These are phyloP conservation scores for Daldinia vernicosa DNA, from an alignment of 495 filamentous ascomycete genomes.

Conservation along the genomic window DNA sequence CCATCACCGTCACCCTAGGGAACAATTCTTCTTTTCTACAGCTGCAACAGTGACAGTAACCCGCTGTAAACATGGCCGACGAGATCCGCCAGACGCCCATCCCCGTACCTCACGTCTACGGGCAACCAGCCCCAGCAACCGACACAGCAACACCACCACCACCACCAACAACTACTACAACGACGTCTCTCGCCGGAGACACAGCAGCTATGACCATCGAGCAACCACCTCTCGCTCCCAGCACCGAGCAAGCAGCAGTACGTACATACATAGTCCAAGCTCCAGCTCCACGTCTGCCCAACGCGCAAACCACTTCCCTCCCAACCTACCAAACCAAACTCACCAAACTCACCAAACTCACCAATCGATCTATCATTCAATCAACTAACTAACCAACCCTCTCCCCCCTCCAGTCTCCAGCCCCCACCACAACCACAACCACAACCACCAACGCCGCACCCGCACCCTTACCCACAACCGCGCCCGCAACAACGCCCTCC, in stretches of 20 bases:
- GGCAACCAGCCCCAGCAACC: conserved; percentile 33
- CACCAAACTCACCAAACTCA: background rate
- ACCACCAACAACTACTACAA: background rate
- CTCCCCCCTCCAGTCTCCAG: conserved; percentile 34
- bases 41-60: background rate
- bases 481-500: conserved; percentile 28
- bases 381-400: conserved; percentile 25
- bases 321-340: background rate
- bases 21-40: background rate
- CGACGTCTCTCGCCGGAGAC: too few species aligned
- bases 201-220: conserved; percentile 13
- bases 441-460: background rate
- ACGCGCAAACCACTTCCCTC: background rate
- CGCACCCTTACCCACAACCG: background rate
- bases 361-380: conserved; percentile 4
- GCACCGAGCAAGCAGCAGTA: conserved; percentile 38
- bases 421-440: conserved; percentile 15
- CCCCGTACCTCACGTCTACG: conserved; percentile 39
- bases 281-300: background rate
- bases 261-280: conserved; percentile 14
- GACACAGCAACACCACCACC: conserved; percentile 1
- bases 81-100: conserved; percentile 41
- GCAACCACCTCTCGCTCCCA: conserved; percentile 13
- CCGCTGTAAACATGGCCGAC: conserved; percentile 34
- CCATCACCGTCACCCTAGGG: background rate